phyloP scores from a whole-genome alignment of 768 basidiomycete genomes.

The Lentinula edodes region DNA sequence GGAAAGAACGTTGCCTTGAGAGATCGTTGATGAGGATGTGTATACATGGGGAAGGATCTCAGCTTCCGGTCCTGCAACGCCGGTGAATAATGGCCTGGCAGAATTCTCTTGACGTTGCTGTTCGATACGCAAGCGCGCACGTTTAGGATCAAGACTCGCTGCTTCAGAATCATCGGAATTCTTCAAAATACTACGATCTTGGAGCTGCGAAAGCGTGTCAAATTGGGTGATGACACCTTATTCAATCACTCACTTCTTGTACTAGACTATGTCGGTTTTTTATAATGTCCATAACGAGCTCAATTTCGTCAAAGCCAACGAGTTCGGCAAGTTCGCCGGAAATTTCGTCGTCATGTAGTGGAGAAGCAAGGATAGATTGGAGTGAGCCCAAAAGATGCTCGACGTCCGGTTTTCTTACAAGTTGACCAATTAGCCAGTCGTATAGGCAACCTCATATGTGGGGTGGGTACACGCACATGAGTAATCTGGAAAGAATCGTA shows the following conservation, averaged over 20 bases:
- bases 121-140: constrained; percentile 59
- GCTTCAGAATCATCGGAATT: not conserved
- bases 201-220: not conserved
- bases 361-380: constrained; percentile 38
- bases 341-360: constrained; percentile 60
- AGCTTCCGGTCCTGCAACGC: constrained; percentile 39
- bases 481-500: constrained; percentile 13
- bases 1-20: constrained; percentile 62
- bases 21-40: constrained; percentile 51
- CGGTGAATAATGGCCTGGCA: constrained; percentile 58
- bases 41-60: constrained; percentile 88
- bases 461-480: constrained; percentile 19
- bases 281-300: constrained; percentile 69
- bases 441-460: not conserved
- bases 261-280: constrained; percentile 43
- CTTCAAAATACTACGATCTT: not conserved
- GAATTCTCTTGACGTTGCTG: constrained; percentile 55
- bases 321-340: constrained; percentile 75
- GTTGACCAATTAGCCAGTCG: not conserved
- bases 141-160: constrained; percentile 30
- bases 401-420: constrained; percentile 21
- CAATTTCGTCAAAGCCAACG: constrained; percentile 81
- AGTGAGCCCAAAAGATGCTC: constrained; percentile 25
- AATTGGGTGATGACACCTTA: not conserved
- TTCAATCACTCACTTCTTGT: constrained; percentile 39